phyloP scores from a whole-genome alignment of 805 yeast genomes.

The Kodamaea laetipori region DNA sequence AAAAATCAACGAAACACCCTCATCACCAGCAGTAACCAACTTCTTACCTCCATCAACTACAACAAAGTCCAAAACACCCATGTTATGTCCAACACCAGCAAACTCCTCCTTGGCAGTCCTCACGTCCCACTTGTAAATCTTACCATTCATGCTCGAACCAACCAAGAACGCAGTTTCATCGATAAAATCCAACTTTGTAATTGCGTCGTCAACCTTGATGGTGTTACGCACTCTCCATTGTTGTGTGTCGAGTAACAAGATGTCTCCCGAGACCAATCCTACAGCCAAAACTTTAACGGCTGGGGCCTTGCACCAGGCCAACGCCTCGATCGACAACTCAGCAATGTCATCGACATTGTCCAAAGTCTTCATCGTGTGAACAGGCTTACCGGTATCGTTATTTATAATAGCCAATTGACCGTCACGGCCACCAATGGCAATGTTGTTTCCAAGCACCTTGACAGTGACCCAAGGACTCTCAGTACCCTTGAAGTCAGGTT shows the following conservation, averaged over 20 bases:
- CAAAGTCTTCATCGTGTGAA: conserved; percentile 65
- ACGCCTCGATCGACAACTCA: conserved; percentile 54
- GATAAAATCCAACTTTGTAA: conserved; percentile 76
- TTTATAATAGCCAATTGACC: conserved; percentile 83
- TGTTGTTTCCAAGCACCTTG: conserved; percentile 50
- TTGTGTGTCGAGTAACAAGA: conserved; percentile 77
- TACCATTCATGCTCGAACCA: conserved; percentile 83
- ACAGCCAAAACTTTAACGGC: conserved; percentile 67
- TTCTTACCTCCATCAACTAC: conserved; percentile 64
- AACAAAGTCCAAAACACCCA: conserved; percentile 89
- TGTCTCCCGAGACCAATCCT: conserved; percentile 87
- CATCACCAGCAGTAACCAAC: conserved; percentile 93
- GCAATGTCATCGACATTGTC: conserved; percentile 52
- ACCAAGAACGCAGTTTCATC: conserved; percentile 58
- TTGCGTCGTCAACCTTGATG: conserved; percentile 73
- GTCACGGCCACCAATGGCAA: conserved; percentile 86
- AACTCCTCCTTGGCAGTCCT: conserved; percentile 79
- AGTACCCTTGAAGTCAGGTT: conserved; percentile 67
- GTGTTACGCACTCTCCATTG: conserved; percentile 85
- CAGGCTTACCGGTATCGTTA: conserved; percentile 68
- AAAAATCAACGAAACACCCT: conserved; percentile 85
- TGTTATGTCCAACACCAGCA: conserved; percentile 87
- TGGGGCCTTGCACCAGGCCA: conserved; percentile 69
- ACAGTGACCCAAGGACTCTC: conserved; percentile 89
- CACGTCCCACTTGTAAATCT: conserved; percentile 82